Conservation (phyloP, 2,329 filamentous ascomycete species). For the Colletotrichum ledebouriae region DNA sequence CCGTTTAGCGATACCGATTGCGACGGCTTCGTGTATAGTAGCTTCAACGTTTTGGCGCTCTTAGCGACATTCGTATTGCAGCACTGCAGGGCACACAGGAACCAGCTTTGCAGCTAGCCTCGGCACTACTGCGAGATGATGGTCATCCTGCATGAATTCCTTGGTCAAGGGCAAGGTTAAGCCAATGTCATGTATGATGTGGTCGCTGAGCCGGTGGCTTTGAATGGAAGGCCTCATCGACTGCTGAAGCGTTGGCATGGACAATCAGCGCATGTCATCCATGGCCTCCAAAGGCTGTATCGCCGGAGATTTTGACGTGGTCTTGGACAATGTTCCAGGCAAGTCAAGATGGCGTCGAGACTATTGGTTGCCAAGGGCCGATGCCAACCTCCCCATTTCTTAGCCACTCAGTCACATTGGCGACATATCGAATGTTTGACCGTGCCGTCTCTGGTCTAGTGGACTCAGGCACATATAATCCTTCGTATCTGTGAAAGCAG, state of each 20-base stretch:
- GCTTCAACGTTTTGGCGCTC: constrained; percentile 22
- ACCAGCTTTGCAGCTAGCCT: constrained; percentile 18
- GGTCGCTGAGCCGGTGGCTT: constrained; percentile 12
- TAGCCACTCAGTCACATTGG: background rate
- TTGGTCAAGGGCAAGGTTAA: background rate
- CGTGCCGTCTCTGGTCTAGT: no score
- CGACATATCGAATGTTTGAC: no score
- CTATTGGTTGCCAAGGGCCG: background rate
- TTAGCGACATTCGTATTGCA: constrained; percentile 3
- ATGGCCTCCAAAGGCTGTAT: background rate
- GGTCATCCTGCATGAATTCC: constrained; percentile 14
- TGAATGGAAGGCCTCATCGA: background rate
- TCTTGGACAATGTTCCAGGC: background rate
- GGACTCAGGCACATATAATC: no score
- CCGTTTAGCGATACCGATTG: constrained; percentile 2
- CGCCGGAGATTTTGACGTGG: no score
- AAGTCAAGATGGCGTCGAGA: background rate
- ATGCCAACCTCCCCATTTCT: background rate
- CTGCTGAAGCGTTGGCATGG: background rate
- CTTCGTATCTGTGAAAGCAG: no score
- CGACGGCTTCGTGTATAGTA: constrained; percentile 10
- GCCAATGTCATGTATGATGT: constrained; percentile 18
- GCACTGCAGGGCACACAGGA: background rate
- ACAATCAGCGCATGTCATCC: background rate
- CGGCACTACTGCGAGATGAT: constrained; percentile 1